Conservation (phyloP, 441 rosid species). For the Syzygium syzygioides region DNA sequence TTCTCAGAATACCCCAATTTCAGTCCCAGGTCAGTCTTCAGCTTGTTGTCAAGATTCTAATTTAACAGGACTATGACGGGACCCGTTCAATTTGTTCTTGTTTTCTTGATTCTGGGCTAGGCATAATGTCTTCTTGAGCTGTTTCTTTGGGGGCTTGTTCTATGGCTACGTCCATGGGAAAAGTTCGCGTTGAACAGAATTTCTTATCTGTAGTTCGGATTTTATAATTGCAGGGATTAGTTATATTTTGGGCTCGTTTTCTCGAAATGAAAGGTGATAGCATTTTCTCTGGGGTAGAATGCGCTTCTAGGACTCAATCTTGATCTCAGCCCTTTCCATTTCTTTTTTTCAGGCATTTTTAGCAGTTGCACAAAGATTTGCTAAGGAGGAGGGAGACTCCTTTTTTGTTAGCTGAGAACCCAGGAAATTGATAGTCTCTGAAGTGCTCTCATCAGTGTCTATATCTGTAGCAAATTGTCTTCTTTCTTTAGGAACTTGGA, state of each 20-base stretch:
- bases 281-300: neutral
- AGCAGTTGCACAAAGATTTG: neutral
- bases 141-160: neutral
- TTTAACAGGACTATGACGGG: neutral
- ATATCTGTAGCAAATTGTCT: neutral
- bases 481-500: neutral
- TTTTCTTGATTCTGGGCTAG: neutral
- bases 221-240: neutral
- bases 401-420: neutral
- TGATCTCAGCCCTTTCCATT: neutral
- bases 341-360: neutral
- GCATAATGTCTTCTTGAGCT: neutral
- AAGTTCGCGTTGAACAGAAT: neutral
- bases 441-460: neutral
- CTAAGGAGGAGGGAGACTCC: neutral
- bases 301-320: neutral
- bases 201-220: neutral
- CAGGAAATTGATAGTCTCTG: neutral
- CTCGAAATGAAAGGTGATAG: neutral
- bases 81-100: neutral
- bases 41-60: constrained; percentile 17
- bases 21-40: constrained; percentile 11
- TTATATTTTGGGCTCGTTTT: neutral
- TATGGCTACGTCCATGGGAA: neutral
- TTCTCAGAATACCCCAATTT: neutral